Percentiles rank a stretch among this genome's conserved stretches.
Evolutionary conservation across 306 rosid genomes (phyloP).

Genomic region (Lupinus albus): DNA sequence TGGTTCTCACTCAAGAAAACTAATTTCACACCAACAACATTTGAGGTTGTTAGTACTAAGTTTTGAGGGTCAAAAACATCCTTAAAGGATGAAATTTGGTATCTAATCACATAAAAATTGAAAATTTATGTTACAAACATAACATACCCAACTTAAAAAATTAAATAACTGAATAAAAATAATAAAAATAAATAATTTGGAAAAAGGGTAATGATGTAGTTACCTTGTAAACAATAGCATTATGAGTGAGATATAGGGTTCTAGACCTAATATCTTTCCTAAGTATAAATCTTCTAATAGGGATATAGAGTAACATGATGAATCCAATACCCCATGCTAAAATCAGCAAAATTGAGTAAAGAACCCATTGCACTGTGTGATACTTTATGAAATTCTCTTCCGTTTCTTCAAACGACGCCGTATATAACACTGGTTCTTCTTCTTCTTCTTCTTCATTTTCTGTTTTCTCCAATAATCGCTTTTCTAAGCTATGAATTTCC

Average conservation of each 20-base stretch:
- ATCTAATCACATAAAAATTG: too few species aligned
- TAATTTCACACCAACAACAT: too few species aligned
- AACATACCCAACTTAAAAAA: background rate
- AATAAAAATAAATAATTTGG: background rate
- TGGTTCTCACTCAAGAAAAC: too few species aligned
- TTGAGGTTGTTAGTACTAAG: too few species aligned
- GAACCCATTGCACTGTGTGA: conserved; percentile 74
- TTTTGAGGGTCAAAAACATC: too few species aligned
- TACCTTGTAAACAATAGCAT: conserved; percentile 81
- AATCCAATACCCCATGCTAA: conserved; percentile 91
- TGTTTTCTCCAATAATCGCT: conserved; percentile 47
- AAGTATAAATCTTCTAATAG: conserved; percentile 67
- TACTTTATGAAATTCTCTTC: conserved; percentile 69
- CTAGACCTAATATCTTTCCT: conserved; percentile 72
- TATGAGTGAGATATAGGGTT: conserved; percentile 75
- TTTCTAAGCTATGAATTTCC: conserved; percentile 69
- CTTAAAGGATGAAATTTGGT: too few species aligned
- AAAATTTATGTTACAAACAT: background rate
- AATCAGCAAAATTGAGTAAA: conserved; percentile 68
- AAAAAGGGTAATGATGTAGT: background rate
- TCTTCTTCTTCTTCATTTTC: conserved; percentile 59
- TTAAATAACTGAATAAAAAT: background rate
- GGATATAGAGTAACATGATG: conserved; percentile 78
- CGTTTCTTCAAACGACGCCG: conserved; percentile 78
- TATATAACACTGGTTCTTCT: conserved; percentile 61